These are phyloP conservation scores for Waitea zeae DNA, from an alignment of 1,284 basidiomycete genomes.

Conservation along the genomic window DNA sequence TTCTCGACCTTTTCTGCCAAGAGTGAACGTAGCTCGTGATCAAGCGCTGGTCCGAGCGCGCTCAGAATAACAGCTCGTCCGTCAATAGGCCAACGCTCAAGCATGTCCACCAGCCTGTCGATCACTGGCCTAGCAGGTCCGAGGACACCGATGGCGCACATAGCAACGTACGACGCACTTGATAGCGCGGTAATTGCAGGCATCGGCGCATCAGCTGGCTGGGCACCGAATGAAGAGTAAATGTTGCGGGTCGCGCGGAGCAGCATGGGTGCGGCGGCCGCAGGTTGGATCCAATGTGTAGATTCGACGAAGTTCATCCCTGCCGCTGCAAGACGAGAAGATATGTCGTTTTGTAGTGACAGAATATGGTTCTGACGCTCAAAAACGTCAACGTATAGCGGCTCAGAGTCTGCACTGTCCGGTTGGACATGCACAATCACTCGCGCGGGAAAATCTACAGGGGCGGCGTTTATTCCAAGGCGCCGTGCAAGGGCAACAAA, in stretches of 20 bases:
- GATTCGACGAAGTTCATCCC: too few species aligned
- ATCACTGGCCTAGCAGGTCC: too few species aligned
- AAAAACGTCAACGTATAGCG: too few species aligned
- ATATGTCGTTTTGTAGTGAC: too few species aligned
- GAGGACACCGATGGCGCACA: too few species aligned
- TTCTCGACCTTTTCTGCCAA: background rate
- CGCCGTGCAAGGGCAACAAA: slow-evolving; percentile 35
- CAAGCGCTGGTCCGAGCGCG: background rate
- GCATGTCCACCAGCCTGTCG: background rate
- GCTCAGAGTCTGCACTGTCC: slow-evolving; percentile 17
- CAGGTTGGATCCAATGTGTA: too few species aligned
- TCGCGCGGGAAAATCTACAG: slow-evolving; percentile 34
- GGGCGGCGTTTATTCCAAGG: slow-evolving; percentile 30
- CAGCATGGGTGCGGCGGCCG: background rate
- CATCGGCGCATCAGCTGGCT: background rate
- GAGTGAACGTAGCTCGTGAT: background rate
- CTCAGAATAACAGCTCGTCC: background rate
- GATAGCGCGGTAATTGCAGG: background rate
- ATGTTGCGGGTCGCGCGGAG: slow-evolving; percentile 4
- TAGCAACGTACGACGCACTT: too few species aligned
- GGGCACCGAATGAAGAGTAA: background rate
- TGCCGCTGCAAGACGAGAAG: too few species aligned
- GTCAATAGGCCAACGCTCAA: background rate
- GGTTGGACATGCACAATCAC: slow-evolving; percentile 30
- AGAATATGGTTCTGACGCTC: too few species aligned